A percentile compares a stretch with the other conserved stretches of the same genome.
These are phyloP conservation scores for Salix suchowensis DNA, from an alignment of 345 rosid species.

Conservation along the genomic window DNA sequence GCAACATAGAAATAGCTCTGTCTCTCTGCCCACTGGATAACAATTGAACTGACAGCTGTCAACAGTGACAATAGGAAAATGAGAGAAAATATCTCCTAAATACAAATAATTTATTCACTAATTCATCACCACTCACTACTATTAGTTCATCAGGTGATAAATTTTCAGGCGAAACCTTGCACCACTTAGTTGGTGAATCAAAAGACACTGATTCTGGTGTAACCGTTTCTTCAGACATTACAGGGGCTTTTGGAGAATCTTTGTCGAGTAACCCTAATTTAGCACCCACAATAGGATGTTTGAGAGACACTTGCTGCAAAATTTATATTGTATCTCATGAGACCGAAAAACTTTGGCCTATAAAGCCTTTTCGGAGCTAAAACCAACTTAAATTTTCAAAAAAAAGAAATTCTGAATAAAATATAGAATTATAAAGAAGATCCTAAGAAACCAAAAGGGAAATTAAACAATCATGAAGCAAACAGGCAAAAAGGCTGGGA, in stretches of 20 bases:
- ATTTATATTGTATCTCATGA: background rate
- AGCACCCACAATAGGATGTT: conserved; percentile 50
- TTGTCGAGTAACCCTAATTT: conserved; percentile 58
- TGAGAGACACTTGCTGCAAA: conserved; percentile 67
- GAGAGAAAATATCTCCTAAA: conserved; percentile 17
- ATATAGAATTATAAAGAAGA: no score
- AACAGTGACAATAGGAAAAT: conserved; percentile 23
- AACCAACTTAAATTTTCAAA: background rate
- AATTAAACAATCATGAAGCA: no score
- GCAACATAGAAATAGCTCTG: conserved; percentile 49
- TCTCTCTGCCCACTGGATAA: conserved; percentile 52
- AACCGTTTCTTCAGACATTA: conserved; percentile 2
- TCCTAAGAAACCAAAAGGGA: no score
- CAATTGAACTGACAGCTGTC: conserved; percentile 61
- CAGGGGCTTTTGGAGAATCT: conserved; percentile 22
- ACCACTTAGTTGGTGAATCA: no score
- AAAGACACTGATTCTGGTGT: conserved; percentile 6
- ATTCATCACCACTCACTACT: conserved; percentile 46
- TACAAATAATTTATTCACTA: conserved; percentile 10
- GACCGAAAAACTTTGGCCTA: background rate
- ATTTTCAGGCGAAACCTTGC: conserved; percentile 31
- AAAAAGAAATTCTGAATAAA: background rate
- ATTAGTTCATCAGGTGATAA: conserved; percentile 55
- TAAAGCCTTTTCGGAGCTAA: background rate
- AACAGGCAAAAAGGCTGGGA: no score